These are phyloP conservation scores for Phyllachora maydis DNA, from an alignment of 2,329 filamentous ascomycete genomes.

Conservation along the genomic window DNA sequence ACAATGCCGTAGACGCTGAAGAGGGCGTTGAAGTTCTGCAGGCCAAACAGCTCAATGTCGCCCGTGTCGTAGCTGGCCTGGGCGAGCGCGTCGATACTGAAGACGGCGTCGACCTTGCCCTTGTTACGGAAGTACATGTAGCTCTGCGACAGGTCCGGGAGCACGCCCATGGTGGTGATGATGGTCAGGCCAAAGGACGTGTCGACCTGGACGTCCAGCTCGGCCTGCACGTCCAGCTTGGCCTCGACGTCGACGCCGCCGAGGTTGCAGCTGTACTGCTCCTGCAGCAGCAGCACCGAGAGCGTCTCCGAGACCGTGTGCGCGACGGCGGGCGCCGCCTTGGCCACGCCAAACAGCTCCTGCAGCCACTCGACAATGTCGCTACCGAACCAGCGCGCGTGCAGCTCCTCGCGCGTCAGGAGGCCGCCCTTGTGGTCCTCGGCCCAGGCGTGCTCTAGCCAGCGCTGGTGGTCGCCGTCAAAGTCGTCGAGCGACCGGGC, in stretches of 20 bases:
- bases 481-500: neutral
- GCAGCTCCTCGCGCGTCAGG: neutral
- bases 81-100: constrained; percentile 1
- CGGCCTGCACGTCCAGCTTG: neutral
- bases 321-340: neutral
- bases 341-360: neutral
- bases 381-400: constrained; percentile 1
- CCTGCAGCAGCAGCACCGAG: neutral
- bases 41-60: constrained; percentile 1
- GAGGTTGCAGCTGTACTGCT: neutral
- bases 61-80: neutral
- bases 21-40: constrained; percentile 1
- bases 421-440: constrained; percentile 1
- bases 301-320: constrained; percentile 1
- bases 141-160: neutral
- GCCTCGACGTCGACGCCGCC: neutral
- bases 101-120: constrained; percentile 1
- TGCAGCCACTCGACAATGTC: neutral
- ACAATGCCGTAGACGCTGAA: constrained; percentile 1
- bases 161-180: neutral
- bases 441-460: constrained; percentile 1
- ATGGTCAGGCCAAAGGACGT: constrained; percentile 1
- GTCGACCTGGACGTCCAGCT: neutral
- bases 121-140: neutral
- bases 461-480: neutral